Percentiles rank a stretch among this genome's conserved stretches.
Evolutionary conservation across 768 basidiomycete genomes (phyloP).

Genomic region (Auriscalpium vulgare): DNA sequence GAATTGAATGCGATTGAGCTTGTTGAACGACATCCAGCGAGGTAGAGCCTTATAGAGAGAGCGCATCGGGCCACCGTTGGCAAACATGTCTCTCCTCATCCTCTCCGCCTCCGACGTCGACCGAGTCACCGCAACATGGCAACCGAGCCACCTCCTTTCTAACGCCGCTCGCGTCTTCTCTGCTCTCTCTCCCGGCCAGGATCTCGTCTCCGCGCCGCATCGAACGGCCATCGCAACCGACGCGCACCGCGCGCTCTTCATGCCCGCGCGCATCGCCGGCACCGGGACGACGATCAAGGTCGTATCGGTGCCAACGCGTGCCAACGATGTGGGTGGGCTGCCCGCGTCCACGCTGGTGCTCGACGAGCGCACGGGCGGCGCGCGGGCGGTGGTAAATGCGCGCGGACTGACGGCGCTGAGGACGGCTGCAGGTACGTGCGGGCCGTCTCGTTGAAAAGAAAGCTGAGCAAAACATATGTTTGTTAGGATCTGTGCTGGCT

Average conservation of each 20-base stretch:
- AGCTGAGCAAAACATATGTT: background rate
- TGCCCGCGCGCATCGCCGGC: conserved; percentile 62
- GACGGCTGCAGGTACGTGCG: conserved; percentile 65
- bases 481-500: conserved; percentile 60
- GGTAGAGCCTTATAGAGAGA: too few relatives aligned
- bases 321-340: conserved; percentile 43
- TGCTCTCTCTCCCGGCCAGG: background rate
- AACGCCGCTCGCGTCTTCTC: conserved; percentile 16
- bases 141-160: conserved; percentile 31
- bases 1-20: too few relatives aligned
- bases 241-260: conserved; percentile 64
- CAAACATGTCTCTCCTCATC: conserved; percentile 44
- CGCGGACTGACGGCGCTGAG: conserved; percentile 68
- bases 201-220: conserved; percentile 40
- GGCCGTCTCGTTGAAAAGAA: background rate
- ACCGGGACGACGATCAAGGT: conserved; percentile 66
- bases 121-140: conserved; percentile 35
- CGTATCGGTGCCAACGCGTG: conserved; percentile 58
- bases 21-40: too few relatives aligned
- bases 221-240: conserved; percentile 46
- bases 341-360: conserved; percentile 73
- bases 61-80: too few relatives aligned
- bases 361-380: conserved; percentile 58
- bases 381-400: conserved; percentile 76
- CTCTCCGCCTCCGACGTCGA: conserved; percentile 57